These are phyloP conservation scores for Pleochaeta shiraiana DNA, from an alignment of 2,329 filamentous ascomycete species.

Conservation along the genomic window DNA sequence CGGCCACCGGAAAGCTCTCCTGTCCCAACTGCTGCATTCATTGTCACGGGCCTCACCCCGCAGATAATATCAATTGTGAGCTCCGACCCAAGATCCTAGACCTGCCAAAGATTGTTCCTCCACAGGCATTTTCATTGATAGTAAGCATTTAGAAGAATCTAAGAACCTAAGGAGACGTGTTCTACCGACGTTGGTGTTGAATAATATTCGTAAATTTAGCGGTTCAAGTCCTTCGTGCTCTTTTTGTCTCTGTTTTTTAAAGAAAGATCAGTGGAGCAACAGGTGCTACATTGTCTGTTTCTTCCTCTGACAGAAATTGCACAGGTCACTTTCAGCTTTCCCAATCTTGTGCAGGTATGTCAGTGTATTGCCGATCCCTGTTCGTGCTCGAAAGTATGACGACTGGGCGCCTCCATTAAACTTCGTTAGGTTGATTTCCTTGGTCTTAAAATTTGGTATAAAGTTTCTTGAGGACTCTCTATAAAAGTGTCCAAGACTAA, in stretches of 20 bases:
- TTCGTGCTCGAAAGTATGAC: neutral
- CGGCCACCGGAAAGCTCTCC: no score
- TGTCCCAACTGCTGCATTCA: neutral
- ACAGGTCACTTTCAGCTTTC: neutral
- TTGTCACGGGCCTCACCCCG: neutral
- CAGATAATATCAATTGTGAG: neutral
- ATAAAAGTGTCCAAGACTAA: neutral
- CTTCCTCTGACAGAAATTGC: neutral
- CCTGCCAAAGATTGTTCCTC: no score
- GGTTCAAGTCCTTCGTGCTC: neutral
- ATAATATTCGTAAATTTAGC: neutral
- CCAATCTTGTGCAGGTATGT: neutral
- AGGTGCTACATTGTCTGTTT: neutral
- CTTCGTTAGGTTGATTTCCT: neutral
- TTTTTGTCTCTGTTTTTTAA: neutral
- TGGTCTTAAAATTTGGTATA: neutral
- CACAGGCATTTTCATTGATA: neutral
- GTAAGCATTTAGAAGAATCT: neutral
- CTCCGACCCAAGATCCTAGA: no score
- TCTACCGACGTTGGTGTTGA: neutral
- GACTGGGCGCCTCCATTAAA: neutral
- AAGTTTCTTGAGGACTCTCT: neutral
- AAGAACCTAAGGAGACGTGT: neutral
- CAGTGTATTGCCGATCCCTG: neutral
- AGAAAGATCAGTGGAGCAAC: neutral